Evolutionary conservation across 116 monocot genomes (phyloP).

Genomic region (Posidonia oceanica): DNA sequence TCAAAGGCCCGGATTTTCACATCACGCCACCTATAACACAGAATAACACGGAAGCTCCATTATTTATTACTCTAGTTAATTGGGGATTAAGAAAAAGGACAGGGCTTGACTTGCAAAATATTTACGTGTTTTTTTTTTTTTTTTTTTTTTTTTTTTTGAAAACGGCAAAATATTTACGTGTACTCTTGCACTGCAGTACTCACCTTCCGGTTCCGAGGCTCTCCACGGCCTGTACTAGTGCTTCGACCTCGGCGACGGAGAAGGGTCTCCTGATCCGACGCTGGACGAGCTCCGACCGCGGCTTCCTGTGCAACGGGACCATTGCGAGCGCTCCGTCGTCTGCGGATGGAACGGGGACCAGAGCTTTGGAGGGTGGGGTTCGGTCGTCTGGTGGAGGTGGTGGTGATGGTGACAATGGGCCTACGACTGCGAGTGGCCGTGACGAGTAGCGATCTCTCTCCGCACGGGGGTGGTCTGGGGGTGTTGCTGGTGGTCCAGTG

Average conservation of each 20-base stretch:
- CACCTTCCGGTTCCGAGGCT: constrained; percentile 84
- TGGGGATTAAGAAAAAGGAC: no score
- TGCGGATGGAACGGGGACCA: constrained; percentile 18
- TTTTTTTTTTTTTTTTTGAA: no score
- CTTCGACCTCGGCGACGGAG: constrained; percentile 82
- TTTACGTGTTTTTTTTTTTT: no score
- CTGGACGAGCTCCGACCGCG: constrained; percentile 33
- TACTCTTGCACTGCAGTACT: no score
- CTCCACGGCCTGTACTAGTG: constrained; percentile 79
- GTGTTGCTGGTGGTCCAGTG: constrained; percentile 8
- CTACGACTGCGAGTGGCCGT: background rate
- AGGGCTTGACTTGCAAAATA: no score
- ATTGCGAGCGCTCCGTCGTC: constrained; percentile 13
- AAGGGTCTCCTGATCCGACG: constrained; percentile 71
- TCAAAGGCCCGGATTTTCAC: constrained; percentile 67
- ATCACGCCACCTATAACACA: constrained; percentile 59
- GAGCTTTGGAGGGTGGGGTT: constrained; percentile 8
- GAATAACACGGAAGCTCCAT: no score
- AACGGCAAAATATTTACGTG: no score
- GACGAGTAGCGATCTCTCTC: background rate
- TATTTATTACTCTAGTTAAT: no score
- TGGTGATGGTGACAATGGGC: background rate
- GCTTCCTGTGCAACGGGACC: constrained; percentile 23
- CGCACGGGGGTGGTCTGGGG: background rate
- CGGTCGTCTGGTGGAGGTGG: background rate